Base-by-base conservation (phyloP, 2,329 filamentous ascomycete genomes). In the Aspergillus flavus region DNA sequence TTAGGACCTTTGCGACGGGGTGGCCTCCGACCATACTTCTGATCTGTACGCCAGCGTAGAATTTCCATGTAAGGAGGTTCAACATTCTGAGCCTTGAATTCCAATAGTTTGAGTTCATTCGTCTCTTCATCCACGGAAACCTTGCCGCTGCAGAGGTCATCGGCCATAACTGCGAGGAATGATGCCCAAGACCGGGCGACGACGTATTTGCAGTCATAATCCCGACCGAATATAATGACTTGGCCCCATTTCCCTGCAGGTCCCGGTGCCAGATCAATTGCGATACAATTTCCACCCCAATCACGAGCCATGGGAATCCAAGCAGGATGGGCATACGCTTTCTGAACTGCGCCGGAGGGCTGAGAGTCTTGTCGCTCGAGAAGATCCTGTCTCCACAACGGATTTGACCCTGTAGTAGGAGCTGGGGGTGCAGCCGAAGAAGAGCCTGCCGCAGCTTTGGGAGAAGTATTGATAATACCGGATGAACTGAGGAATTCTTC, bases 141-240 rank as follows among this genome's bases (percentile, higher is more conserved):
- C 78, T 97, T 96, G 67, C 92, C 91, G 69, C 92, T 95, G 80
- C 87, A 88, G 72, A 99, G 83, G 74, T 99, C 95, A 73, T 99
- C 95, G 34, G 95, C 93, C 7, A 97, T 87, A 36, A 89, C 87
- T 57, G 93, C 93, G 23, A 99, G 81, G 75, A 99, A 94, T 11
- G 90, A 86, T 19, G 89, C 87, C 95, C 95, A 99, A 1, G 94
- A 98, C 65, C 92, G 89, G 34, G 95, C 92, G 61, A 99, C 86
- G 7, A 99, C 95, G 75, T 97, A 99, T 82, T 99, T 99, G 79
- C 92, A 97, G 76, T 99, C 95, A 79, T 97, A 99, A 81, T 99
- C 95, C 64, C 95, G 92, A 57, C 95, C 95, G 77, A 96, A 97
- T 65, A 99, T 86, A 72, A 99, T 97, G 68, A 99, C 88, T 77